Base-by-base conservation (phyloP, 2,329 filamentous ascomycete species). In the Colletotrichum liaoningense region DNA sequence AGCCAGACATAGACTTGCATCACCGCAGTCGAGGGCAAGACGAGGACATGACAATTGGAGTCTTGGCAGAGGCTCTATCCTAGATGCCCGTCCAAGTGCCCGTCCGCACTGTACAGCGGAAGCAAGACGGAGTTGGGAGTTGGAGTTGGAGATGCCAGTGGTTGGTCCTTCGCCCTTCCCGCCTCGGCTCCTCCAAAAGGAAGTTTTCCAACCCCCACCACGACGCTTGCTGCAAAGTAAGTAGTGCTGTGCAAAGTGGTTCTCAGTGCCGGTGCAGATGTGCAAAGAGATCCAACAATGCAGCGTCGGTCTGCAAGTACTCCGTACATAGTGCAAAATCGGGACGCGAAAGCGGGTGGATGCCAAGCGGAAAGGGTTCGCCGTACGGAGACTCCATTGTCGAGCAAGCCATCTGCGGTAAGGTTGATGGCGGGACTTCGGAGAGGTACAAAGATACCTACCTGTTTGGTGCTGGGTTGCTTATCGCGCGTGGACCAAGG, bases 31-130 rank as follows among this genome's bases (percentile, higher is more conserved):
- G 63, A 68, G n/a, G 58, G 64, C 69, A 69, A 72, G 70, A 69
- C 70, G 60, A 57, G 70, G 60, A 73, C 67, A 73, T 73, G 67
- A 70, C 70, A 70, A 56, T 70, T 57, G 55, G 54, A 52, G 70
- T 67, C 70, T 73, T 73, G 70, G 70, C 70, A 49, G 60, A 73
- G 67, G 56, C 60, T 62, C 56, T 55, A 35, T 55, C 60, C 66
- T 33, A n/a, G 62, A 9, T 66, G 67, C 19, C 35, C 30, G 60
- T 65, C 66, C 22, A 42, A 46, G 28, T 33, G 42, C 11, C 26
- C 63, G 14, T 46, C 66, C 54, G 67, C 63, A 65, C 63, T 65
- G 63, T 65, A 65, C 33, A 19, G 63, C 63, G 52, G 63, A 57
- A 56, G 54, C 30, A 12, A 42, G 38, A 38, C 62, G 12, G 62